phyloP scores from a whole-genome alignment of 257 asterid species.

The Nicotiana noctiflora region DNA sequence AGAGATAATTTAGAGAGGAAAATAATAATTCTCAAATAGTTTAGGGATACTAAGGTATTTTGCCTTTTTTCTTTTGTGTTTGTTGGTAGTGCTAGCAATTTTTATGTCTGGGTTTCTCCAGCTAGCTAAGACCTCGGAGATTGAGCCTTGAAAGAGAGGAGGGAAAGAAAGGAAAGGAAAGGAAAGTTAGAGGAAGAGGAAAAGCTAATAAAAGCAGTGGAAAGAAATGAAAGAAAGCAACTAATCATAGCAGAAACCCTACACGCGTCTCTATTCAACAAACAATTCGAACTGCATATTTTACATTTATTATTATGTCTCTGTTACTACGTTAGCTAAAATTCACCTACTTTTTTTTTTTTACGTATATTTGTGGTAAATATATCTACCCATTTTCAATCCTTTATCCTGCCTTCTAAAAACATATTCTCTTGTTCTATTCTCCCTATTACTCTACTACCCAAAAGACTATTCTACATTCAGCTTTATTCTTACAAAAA shows the following conservation, averaged over 20 bases:
- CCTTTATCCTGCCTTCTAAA: not conserved
- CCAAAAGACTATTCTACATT: not conserved
- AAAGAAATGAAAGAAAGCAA: constrained; percentile 45
- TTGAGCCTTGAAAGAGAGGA: constrained; percentile 35
- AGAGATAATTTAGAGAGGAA: too few species aligned
- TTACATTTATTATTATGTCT: constrained; percentile 16
- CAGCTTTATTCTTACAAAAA: constrained; percentile 5
- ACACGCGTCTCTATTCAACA: constrained; percentile 18
- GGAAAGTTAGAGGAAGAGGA: not conserved
- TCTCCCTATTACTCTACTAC: not conserved
- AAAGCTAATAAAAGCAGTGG: constrained; percentile 10
- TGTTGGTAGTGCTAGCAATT: not conserved
- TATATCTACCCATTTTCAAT: constrained; percentile 1
- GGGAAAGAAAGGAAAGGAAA: not conserved
- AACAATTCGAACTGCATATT: constrained; percentile 6
- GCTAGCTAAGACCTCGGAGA: constrained; percentile 27
- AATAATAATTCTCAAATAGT: too few species aligned
- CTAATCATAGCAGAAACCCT: constrained; percentile 35
- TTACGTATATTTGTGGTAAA: constrained; percentile 15
- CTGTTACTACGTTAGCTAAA: not conserved
- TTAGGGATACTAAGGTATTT: too few species aligned
- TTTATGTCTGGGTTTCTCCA: not conserved
- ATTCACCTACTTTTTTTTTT: not conserved
- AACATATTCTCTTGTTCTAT: constrained; percentile 7
- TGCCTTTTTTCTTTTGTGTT: not conserved